Conservation (phyloP, 768 basidiomycete genomes). For the Pleurotus giganteus region DNA sequence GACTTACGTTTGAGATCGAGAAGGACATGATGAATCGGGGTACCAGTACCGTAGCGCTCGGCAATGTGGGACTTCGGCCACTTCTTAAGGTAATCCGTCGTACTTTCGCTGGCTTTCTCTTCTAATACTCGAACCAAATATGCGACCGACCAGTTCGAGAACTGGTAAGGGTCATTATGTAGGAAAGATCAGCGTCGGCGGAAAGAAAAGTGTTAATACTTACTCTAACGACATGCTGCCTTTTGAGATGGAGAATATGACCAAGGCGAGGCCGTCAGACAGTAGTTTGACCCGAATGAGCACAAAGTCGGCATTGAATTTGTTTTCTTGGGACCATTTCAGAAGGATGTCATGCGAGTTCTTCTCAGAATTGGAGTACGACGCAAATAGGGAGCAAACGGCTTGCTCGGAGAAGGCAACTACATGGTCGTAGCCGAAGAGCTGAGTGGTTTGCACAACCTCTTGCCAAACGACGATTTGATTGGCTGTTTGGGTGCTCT, state of each 20-base stretch:
- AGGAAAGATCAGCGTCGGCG: background rate
- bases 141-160: background rate
- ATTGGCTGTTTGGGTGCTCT: background rate
- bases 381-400: background rate
- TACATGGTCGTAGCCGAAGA: background rate
- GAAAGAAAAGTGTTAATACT: background rate
- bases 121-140: background rate
- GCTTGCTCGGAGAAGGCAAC: background rate
- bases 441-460: background rate
- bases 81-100: background rate
- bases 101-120: constrained; percentile 4
- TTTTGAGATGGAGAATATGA: constrained; percentile 3
- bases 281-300: constrained; percentile 9
- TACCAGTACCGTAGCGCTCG: background rate
- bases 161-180: background rate
- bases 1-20: constrained; percentile 8
- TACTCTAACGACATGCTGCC: background rate
- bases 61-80: background rate
- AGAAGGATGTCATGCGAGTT: background rate
- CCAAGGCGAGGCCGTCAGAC: constrained; percentile 3
- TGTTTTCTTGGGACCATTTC: background rate
- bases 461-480: background rate
- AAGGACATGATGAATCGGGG: background rate
- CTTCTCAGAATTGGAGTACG: background rate
- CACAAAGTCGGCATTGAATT: background rate